Evolutionary conservation across 352 stramenopile genomes (phyloP).

Genomic region (Aphanomyces cochlioides): DNA sequence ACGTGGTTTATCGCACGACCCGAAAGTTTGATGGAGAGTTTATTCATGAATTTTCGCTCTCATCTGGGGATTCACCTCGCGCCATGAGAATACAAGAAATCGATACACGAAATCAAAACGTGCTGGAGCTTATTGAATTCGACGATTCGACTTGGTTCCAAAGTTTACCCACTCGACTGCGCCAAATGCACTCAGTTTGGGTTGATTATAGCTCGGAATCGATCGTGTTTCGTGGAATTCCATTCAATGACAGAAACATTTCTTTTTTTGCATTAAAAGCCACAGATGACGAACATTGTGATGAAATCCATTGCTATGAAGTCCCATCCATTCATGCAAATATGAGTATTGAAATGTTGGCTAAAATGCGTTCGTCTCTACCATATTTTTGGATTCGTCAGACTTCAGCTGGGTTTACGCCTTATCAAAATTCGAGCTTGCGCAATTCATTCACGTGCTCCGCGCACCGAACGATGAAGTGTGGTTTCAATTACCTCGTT

Average conservation of each 20-base stretch:
- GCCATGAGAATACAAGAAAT: not conserved
- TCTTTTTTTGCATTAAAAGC: too few species aligned
- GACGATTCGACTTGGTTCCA: not conserved
- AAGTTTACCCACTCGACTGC: not conserved
- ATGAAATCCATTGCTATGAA: too few species aligned
- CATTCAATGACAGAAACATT: not conserved
- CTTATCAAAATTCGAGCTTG: too few species aligned
- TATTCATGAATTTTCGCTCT: conserved; percentile 42
- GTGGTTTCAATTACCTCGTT: too few species aligned
- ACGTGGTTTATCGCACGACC: conserved; percentile 39
- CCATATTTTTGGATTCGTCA: too few species aligned
- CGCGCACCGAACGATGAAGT: too few species aligned
- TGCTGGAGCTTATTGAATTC: not conserved
- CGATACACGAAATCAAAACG: not conserved
- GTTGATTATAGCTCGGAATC: not conserved
- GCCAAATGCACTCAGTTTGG: not conserved
- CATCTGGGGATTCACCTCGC: not conserved
- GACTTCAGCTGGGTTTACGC: too few species aligned
- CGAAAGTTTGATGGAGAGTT: conserved; percentile 31
- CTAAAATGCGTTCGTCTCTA: too few species aligned
- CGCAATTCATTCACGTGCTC: too few species aligned
- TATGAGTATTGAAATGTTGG: too few species aligned
- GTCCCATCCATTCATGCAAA: too few species aligned
- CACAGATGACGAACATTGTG: too few species aligned
- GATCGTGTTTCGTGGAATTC: not conserved